phyloP scores from a whole-genome alignment of 2,329 filamentous ascomycete genomes.

The Venturia oleaginea region DNA sequence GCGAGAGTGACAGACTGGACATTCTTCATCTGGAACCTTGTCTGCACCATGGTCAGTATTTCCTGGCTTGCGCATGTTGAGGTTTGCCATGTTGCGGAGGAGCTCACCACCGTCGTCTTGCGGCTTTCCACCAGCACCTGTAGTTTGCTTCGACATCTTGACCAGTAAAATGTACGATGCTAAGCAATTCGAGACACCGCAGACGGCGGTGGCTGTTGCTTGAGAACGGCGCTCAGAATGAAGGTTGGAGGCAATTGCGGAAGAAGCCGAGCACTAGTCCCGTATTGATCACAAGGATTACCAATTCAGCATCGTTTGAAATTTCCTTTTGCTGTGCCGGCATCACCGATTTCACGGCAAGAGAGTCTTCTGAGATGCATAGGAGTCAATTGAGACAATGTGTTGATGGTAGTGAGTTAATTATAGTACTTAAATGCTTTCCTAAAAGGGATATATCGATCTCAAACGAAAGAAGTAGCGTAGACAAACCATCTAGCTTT shows the following conservation, averaged over 20 bases:
- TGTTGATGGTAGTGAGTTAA: not conserved
- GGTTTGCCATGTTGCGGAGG: conserved; percentile 3
- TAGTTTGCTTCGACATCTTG: not conserved
- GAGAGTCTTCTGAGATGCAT: too few relatives aligned
- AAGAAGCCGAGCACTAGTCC: not conserved
- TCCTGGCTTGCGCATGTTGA: conserved; percentile 3
- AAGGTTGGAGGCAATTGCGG: not conserved
- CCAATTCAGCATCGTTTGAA: not conserved
- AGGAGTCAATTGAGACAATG: not conserved
- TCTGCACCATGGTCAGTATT: conserved; percentile 9
- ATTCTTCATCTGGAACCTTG: conserved; percentile 30
- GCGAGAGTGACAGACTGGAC: conserved; percentile 93
- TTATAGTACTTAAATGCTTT: not conserved
- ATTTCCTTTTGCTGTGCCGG: too few relatives aligned
- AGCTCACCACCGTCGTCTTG: conserved; percentile 9
- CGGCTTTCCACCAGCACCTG: not conserved
- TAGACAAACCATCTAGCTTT: not conserved
- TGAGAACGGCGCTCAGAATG: not conserved
- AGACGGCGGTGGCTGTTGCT: not conserved
- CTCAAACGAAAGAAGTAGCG: not conserved
- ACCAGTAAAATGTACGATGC: not conserved
- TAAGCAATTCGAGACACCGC: not conserved
- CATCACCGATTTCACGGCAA: too few relatives aligned
- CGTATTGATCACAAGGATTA: not conserved
- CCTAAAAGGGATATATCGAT: not conserved